Conservation (phyloP, 345 rosid genomes). For the Conringia planisiliqua region DNA sequence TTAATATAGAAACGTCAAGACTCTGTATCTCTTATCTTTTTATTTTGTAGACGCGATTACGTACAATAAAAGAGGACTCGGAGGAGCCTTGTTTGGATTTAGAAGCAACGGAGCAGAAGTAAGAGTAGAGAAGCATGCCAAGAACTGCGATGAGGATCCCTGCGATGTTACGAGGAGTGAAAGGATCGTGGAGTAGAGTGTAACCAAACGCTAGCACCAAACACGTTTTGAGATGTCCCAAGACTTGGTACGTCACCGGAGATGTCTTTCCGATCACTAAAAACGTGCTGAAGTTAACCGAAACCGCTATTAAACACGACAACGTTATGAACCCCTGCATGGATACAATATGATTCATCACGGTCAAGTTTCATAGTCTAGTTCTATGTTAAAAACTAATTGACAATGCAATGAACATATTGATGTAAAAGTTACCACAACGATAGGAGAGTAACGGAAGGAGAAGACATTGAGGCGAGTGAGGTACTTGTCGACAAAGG, state of each 20-base stretch:
- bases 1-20: background rate
- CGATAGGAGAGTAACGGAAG: constrained; percentile 68
- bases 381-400: background rate
- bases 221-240: constrained; percentile 96
- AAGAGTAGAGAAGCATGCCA: constrained; percentile 93
- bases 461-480: constrained; percentile 87
- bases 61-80: constrained; percentile 68
- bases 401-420: background rate
- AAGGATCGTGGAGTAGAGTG: constrained; percentile 86
- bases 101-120: constrained; percentile 74
- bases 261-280: constrained; percentile 99
- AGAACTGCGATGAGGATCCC: constrained; percentile 82
- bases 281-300: constrained; percentile 97
- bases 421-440: constrained; percentile 48
- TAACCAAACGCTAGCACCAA: constrained; percentile 89
- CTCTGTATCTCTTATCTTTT: background rate
- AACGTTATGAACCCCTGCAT: constrained; percentile 76
- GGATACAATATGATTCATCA: background rate
- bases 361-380: background rate
- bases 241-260: constrained; percentile 95
- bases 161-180: constrained; percentile 72
- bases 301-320: constrained; percentile 86
- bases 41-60: background rate
- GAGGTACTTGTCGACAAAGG: constrained; percentile 82
- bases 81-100: constrained; percentile 65